Conservation (phyloP, 2,329 filamentous ascomycete species). For the Colletotrichum tropicale region DNA sequence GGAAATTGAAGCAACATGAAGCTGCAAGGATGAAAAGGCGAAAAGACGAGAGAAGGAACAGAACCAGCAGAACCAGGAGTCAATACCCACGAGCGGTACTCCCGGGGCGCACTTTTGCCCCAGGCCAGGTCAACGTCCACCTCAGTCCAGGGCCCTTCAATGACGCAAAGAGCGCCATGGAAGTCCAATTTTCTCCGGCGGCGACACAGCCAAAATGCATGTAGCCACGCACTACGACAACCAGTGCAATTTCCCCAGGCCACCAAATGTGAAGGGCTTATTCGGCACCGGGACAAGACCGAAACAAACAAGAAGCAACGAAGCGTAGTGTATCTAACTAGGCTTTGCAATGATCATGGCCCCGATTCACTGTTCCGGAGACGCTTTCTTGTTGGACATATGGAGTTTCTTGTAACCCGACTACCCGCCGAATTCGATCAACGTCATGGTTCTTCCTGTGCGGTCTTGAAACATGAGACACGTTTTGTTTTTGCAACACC, state of each 20-base stretch:
- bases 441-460: not conserved
- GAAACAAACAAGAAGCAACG: not conserved
- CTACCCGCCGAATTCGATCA: not conserved
- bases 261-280: not conserved
- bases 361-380: not conserved
- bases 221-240: not conserved
- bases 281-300: not conserved
- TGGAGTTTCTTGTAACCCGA: not conserved
- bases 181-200: not conserved
- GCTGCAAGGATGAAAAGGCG: not conserved
- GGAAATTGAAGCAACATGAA: not conserved
- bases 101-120: not conserved
- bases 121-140: not conserved
- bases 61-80: not conserved
- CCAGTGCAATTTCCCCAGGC: not conserved
- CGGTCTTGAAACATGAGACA: not conserved
- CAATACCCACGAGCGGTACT: not conserved
- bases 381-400: not conserved
- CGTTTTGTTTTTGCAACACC: not conserved
- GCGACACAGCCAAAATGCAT: not conserved
- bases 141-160: not conserved
- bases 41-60: not conserved
- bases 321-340: not conserved
- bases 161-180: no score
- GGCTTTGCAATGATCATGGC: not conserved